These are phyloP conservation scores for Scenedesmus sp. DNA, from an alignment of 163 green algal genomes.

Conservation along the genomic window DNA sequence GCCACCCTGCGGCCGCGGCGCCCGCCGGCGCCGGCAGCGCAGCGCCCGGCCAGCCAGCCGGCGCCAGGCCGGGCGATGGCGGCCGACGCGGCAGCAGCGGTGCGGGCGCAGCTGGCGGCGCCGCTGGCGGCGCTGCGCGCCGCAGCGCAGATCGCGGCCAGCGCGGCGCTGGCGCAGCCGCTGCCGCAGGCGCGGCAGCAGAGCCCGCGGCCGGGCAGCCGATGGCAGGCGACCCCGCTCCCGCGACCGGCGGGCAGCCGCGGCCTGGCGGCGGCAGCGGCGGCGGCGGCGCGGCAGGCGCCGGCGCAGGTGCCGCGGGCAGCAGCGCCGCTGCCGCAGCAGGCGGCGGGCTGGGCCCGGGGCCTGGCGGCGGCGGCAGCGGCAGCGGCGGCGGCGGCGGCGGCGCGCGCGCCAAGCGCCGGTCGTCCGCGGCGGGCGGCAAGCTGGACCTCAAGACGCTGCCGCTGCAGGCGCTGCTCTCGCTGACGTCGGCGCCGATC, in stretches of 20 bases:
- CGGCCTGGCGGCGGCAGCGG: neutral
- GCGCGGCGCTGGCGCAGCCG: neutral
- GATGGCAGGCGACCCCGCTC: neutral
- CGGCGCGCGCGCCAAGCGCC: constrained; percentile 4
- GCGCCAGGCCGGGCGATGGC: neutral
- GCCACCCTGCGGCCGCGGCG: constrained; percentile 3
- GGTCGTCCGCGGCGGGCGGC: neutral
- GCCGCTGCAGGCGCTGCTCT: constrained; percentile 32
- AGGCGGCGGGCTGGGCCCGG: too few species aligned
- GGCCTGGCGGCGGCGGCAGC: neutral
- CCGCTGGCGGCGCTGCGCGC: neutral
- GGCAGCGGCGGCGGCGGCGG: neutral
- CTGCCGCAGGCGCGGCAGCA: constrained; percentile 4
- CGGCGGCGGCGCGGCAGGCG: neutral
- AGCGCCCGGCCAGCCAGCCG: neutral
- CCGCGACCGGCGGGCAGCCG: neutral
- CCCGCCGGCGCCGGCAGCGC: neutral
- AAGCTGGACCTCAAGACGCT: constrained; percentile 31
- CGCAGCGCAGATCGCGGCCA: neutral
- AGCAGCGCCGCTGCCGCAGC: neutral
- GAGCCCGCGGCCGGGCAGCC: neutral
- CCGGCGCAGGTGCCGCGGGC: neutral
- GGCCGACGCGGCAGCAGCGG: neutral
- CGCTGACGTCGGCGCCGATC: constrained; percentile 9
- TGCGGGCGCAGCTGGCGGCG: too few species aligned